Percentiles rank a stretch among this genome's conserved stretches.
phyloP scores from a whole-genome alignment of 306 rosid species.

The Lupinus albus region DNA sequence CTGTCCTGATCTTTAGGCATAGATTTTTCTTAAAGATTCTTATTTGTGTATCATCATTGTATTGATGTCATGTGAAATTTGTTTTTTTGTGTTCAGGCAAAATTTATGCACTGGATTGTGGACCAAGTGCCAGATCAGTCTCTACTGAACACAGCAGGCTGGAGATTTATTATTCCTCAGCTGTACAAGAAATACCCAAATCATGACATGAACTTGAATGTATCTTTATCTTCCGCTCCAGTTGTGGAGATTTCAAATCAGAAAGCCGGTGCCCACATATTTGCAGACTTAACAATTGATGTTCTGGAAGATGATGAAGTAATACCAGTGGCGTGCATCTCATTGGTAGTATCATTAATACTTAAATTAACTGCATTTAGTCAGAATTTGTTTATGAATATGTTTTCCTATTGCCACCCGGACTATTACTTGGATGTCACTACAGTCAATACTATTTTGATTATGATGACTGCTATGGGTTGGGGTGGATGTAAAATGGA shows the following conservation, averaged over 20 bases:
- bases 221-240: conserved; percentile 80
- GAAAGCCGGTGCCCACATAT: conserved; percentile 48
- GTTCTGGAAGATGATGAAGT: conserved; percentile 59
- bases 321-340: conserved; percentile 86
- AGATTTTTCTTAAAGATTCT: conserved; percentile 4
- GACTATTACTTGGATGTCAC: conserved; percentile 14
- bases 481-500: conserved; percentile 9
- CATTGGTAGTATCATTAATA: conserved; percentile 62
- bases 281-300: conserved; percentile 67
- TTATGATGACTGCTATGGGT: conserved; percentile 1
- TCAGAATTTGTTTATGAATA: conserved; percentile 19
- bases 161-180: conserved; percentile 92
- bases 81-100: conserved; percentile 59
- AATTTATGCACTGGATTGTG: conserved; percentile 91
- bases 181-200: conserved; percentile 89
- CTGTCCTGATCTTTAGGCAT: conserved; percentile 1
- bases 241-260: conserved; percentile 61
- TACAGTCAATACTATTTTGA: neutral
- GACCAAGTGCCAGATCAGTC: conserved; percentile 83
- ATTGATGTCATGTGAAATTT: conserved; percentile 30
- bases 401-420: neutral
- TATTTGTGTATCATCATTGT: conserved; percentile 1
- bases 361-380: conserved; percentile 19
- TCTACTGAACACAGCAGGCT: conserved; percentile 82
- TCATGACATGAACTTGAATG: conserved; percentile 75